phyloP scores from a whole-genome alignment of 257 asterid species.

The Dorcoceras hygrometricum region DNA sequence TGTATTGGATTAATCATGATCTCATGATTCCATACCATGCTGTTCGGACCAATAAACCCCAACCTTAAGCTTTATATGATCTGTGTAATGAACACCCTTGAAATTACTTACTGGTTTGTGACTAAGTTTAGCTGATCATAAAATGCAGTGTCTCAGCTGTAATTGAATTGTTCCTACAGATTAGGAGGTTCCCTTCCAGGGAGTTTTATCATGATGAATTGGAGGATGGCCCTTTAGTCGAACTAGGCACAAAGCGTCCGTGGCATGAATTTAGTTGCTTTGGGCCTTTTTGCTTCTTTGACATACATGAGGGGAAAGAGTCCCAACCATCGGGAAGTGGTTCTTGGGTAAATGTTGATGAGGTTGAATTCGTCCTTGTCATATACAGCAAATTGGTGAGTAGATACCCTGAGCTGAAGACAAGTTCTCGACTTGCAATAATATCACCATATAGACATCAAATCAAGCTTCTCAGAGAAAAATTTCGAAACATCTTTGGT shows the following conservation, averaged over 20 bases:
- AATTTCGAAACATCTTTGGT: constrained; percentile 63
- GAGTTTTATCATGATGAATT: constrained; percentile 79
- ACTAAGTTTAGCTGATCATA: neutral
- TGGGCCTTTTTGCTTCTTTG: constrained; percentile 97
- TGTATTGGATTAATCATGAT: neutral
- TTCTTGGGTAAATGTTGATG: constrained; percentile 82
- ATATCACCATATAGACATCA: constrained; percentile 86
- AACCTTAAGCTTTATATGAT: neutral
- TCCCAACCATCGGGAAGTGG: constrained; percentile 76
- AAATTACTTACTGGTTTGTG: constrained; percentile 6
- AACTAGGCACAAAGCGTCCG: constrained; percentile 56
- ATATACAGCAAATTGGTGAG: constrained; percentile 67
- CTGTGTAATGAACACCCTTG: neutral
- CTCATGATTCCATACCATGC: neutral
- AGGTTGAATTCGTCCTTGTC: constrained; percentile 80
- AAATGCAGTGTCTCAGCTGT: constrained; percentile 11
- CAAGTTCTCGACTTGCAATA: constrained; percentile 78
- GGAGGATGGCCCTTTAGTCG: constrained; percentile 83
- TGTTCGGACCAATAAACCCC: neutral
- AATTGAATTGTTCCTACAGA: constrained; percentile 46
- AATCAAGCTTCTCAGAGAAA: constrained; percentile 74
- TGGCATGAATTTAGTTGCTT: constrained; percentile 86
- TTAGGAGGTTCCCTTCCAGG: constrained; percentile 91
- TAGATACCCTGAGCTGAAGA: constrained; percentile 80
- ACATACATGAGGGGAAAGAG: constrained; percentile 76